phyloP scores from a whole-genome alignment of 257 asterid genomes.

The Leptodermis oblonga region DNA sequence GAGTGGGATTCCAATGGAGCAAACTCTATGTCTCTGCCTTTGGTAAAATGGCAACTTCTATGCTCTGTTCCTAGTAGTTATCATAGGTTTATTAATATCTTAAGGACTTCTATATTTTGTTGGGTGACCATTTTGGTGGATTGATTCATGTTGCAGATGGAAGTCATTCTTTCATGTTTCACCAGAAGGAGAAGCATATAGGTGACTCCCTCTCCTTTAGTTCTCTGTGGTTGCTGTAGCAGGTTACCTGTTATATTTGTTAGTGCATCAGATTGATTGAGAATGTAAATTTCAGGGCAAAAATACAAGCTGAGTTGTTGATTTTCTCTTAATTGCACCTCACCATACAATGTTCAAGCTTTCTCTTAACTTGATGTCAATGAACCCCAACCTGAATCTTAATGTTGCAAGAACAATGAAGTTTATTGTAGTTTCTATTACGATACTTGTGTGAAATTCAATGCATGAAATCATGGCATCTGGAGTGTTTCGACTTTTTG shows the following conservation, averaged over 20 bases:
- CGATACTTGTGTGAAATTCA: too few species aligned
- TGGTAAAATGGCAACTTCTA: constrained; percentile 41
- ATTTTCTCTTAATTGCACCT: too few species aligned
- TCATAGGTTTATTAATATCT: background rate
- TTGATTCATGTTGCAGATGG: constrained; percentile 60
- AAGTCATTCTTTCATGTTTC: constrained; percentile 74
- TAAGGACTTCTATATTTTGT: background rate
- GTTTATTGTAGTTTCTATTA: background rate
- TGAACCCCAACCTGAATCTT: too few species aligned
- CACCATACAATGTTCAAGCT: too few species aligned
- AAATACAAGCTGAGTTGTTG: background rate
- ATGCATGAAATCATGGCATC: background rate
- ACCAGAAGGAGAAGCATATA: constrained; percentile 84
- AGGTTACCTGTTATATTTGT: background rate
- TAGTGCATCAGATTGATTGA: background rate
- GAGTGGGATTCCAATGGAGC: constrained; percentile 65
- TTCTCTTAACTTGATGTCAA: too few species aligned
- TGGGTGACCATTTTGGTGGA: constrained; percentile 15
- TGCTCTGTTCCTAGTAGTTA: background rate
- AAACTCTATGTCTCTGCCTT: constrained; percentile 75
- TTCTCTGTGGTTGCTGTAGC: background rate
- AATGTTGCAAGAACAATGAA: too few species aligned
- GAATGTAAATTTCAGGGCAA: background rate
- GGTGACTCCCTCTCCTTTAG: constrained; percentile 39
- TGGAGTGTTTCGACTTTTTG: background rate